Base-by-base conservation (phyloP, 1,284 basidiomycete species). In the Mrakiaceae sp. region DNA sequence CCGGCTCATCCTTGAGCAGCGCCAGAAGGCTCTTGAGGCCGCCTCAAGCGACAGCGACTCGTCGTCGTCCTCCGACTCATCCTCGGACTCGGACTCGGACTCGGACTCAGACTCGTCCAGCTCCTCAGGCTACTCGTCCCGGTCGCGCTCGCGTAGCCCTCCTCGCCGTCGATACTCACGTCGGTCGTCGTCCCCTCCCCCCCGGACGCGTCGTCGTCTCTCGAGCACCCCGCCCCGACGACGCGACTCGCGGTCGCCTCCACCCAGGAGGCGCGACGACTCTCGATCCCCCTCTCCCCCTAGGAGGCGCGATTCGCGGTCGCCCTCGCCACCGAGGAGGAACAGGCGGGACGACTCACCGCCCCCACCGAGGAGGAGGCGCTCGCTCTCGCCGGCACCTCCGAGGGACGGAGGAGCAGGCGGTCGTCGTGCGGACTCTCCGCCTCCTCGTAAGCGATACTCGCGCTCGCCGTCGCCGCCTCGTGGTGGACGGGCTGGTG, bases 1-100 rank as follows among this genome's bases (percentile, higher is more conserved):
- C 5, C 84, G 86, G 66, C 73, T 95, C 50, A 88, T 96, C 69
- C 87, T 95, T 83, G 92, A 93, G 72, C 92, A 97, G 77, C 86
- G 90, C 14, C 87, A 90, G 50, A 87, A 87, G 0, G 84, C 87
- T 80, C 80, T 88, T 49, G 88, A 83, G 51, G 84, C 84, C 0
- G 81, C 81, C 66, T 78, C 79, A 5, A 75, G 75, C 7, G 73
- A 73, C 55, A 69, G 67, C 39, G 74, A 75, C 63, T 78, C 78
- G 55, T 75, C 74, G 4, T 81, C 81, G 0, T 81, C 79, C 62
- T 76, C 78, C 44, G 75, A 76, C 58, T 74, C 73, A 5, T 81
- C 81, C 0, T 81, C 79, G 63, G 76, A 78, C 46, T 70, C 69
- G 14, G 64, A 64, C 42, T 68, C 68, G 44, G 77, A 75, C 43